Evolutionary conservation across 2,329 filamentous ascomycete species (phyloP).

Genomic region (Aspergillus melleus): DNA sequence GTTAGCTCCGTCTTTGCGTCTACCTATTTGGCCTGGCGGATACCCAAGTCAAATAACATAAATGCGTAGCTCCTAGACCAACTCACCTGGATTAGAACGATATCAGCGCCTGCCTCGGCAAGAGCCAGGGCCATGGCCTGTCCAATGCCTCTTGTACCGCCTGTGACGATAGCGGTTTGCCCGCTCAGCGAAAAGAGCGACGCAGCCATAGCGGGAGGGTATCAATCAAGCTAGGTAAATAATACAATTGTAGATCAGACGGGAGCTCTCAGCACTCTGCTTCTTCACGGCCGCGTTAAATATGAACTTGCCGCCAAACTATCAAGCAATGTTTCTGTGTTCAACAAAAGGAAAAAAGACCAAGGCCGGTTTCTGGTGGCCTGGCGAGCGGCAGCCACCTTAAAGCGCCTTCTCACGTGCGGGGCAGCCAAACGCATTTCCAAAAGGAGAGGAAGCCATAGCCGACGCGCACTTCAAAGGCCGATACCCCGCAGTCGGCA

Average conservation of each 20-base stretch:
- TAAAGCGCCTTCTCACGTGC: slow-evolving; percentile 3
- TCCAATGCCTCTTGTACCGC: slow-evolving; percentile 50
- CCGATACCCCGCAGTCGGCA: slow-evolving; percentile 17
- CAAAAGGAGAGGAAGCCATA: slow-evolving; percentile 11
- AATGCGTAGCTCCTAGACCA: background rate
- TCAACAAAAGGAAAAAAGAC: background rate
- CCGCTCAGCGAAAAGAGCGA: slow-evolving; percentile 43
- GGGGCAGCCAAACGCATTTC: slow-evolving; percentile 3
- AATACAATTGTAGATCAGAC: background rate
- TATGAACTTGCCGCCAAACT: background rate
- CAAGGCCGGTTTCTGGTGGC: background rate
- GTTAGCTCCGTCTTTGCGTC: background rate
- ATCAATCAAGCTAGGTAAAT: background rate
- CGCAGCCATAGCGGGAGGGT: slow-evolving; percentile 26
- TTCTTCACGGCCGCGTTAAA: too few relatives aligned
- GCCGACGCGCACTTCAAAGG: slow-evolving; percentile 14
- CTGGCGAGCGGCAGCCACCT: background rate
- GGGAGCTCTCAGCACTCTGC: too few relatives aligned
- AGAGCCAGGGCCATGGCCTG: slow-evolving; percentile 48
- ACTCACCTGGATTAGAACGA: slow-evolving; percentile 43
- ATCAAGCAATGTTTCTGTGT: background rate
- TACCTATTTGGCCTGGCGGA: background rate
- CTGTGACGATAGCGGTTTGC: slow-evolving; percentile 48
- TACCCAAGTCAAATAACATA: background rate
- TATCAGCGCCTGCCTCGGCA: slow-evolving; percentile 50